Conservation (phyloP, 805 yeast genomes). For the Wickerhamiella azyma region DNA sequence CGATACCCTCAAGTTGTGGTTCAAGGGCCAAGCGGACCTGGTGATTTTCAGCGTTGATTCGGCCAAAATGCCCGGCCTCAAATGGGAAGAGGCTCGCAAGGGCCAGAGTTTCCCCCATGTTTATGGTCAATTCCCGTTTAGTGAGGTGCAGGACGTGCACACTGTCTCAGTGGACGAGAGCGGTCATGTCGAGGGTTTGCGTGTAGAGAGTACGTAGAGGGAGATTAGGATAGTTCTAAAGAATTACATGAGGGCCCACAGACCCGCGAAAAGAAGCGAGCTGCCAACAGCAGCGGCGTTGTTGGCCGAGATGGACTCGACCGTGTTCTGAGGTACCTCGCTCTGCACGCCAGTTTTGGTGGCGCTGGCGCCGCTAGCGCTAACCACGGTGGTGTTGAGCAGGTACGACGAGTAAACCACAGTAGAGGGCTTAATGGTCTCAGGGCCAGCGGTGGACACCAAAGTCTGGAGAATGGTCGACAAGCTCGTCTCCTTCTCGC, state of each 20-base stretch:
- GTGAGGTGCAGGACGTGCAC: neutral
- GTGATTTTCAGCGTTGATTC: conserved; percentile 1
- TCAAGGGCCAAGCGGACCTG: conserved; percentile 4
- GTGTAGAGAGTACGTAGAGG: too few species aligned
- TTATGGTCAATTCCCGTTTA: neutral
- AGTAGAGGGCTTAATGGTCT: neutral
- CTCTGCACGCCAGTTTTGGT: neutral
- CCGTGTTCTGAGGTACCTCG: neutral
- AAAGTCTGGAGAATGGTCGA: neutral
- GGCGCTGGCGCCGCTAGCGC: too few species aligned
- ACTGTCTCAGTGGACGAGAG: neutral
- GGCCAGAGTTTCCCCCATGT: conserved; percentile 7
- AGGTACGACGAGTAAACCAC: neutral
- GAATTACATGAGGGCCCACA: neutral
- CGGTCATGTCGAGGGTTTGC: neutral
- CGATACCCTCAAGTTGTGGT: conserved; percentile 4
- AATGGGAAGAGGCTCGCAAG: conserved; percentile 7
- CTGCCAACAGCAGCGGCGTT: neutral
- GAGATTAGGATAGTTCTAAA: too few species aligned
- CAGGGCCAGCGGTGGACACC: neutral
- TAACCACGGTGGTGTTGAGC: neutral
- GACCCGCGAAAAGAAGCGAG: neutral
- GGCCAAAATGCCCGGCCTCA: conserved; percentile 3
- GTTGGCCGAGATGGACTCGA: neutral
- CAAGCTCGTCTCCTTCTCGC: neutral